Evolutionary conservation across 108 stramenopile genomes (phyloP).

Genomic region (Asterionellopsis glacialis): DNA sequence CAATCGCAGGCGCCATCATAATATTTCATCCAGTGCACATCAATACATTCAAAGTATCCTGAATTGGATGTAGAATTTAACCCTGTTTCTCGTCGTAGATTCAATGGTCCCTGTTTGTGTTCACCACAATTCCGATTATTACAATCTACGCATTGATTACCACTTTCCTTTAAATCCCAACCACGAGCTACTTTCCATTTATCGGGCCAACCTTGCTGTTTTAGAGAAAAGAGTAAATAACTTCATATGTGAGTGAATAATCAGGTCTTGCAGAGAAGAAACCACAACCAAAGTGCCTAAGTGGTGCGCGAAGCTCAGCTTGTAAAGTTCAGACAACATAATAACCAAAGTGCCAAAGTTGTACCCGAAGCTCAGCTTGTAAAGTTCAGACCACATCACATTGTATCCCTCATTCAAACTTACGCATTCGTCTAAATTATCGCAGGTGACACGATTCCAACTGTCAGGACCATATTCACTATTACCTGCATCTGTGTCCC

Average conservation of each 20-base stretch:
- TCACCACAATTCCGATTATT: constrained; percentile 34
- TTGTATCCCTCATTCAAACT: not conserved
- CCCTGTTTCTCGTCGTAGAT: constrained; percentile 7
- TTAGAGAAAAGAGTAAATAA: too few relatives aligned
- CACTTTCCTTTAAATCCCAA: not conserved
- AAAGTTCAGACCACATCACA: constrained; percentile 1
- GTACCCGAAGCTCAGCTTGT: too few relatives aligned
- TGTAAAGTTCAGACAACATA: not conserved
- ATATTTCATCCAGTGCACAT: constrained; percentile 47
- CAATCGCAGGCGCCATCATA: constrained; percentile 24
- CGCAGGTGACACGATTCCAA: constrained; percentile 6
- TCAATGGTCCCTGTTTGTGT: constrained; percentile 12
- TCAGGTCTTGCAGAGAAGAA: too few relatives aligned
- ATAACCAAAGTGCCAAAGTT: too few relatives aligned
- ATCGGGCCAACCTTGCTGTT: too few relatives aligned
- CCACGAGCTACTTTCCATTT: not conserved
- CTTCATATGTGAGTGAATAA: too few relatives aligned
- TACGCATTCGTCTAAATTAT: constrained; percentile 6
- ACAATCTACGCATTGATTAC: constrained; percentile 27
- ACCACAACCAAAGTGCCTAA: too few relatives aligned
- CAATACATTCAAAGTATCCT: not conserved
- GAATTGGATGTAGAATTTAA: not conserved
- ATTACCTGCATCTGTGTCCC: not conserved
- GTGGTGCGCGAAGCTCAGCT: too few relatives aligned
- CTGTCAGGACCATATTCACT: constrained; percentile 4